Base-by-base conservation (phyloP, 1,139 yeast species). In the Yamadazyma atmosphaerica region DNA sequence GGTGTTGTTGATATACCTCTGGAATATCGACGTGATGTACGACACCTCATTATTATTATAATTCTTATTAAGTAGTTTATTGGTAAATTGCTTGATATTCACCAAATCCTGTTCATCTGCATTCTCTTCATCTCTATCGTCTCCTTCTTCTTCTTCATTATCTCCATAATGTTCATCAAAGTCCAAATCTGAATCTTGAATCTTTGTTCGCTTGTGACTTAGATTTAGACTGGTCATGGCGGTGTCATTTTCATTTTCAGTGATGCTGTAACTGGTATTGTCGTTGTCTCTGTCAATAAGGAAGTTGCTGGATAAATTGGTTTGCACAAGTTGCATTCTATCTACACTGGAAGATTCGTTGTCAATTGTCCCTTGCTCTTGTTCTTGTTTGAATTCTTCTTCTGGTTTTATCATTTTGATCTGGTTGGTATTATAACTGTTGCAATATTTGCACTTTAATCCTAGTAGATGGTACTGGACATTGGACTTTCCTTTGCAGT, bases 401-500 rank as follows among this genome's bases (percentile, higher is more conserved):
- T 69, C 81, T 24, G 79, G 79, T 50, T 81, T 83, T 39, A 82
- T 70, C 35, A 86, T 58, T 52, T 78, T 79, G 37, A 81, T 52
- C 56, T 86, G 92, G 43, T 80, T 81, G 1, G 97, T 89, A 59
- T 89, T 89, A 60, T 87, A 89, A 53, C 95, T 85, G 46, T 77
- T 75, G 61, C 97, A 89, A 56, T 84, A 88, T 46, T 80, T 83
- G 61, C 98, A 90, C 57, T 85, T 86, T 45, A 88, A 70, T 1
- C 98, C 98, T 49, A 90, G 61, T 36, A 89, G 83, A 61, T 90
- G 97, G 60, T 86, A 90, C 5, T 77, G 65, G 14, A 84, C 84
- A 45, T 81, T 79, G 24, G 89, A 79, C 60, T 85, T 85, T 12
- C 95, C 94, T 43, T 82, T 82, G 60, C 98, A 90, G 61, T 90